Percentiles rank a stretch among this genome's conserved stretches.
These are phyloP conservation scores for Persicaria tinctoria DNA, from an alignment of 148 eudicot genomes.

Conservation along the genomic window DNA sequence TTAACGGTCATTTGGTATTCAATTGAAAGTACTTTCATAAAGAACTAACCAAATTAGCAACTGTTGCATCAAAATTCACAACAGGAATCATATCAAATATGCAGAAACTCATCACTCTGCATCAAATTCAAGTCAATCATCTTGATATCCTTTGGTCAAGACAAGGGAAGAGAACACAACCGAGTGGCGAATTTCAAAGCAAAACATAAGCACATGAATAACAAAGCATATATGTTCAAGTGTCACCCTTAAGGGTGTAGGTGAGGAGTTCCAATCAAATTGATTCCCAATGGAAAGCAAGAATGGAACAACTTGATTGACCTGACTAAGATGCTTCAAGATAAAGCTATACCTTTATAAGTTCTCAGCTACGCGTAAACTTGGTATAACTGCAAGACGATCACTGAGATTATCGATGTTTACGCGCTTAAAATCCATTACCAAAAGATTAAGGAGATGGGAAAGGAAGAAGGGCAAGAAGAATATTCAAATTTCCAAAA, in stretches of 20 bases:
- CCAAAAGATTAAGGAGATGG: neutral
- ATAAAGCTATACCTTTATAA: neutral
- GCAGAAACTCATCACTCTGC: neutral
- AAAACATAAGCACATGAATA: neutral
- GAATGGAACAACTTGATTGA: neutral
- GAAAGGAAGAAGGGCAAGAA: neutral
- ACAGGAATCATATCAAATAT: neutral
- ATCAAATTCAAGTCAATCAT: neutral
- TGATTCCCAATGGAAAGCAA: neutral
- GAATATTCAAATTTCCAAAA: conserved; percentile 11
- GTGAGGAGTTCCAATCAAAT: neutral
- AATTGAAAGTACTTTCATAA: no score
- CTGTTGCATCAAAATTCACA: neutral
- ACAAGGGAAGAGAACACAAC: neutral
- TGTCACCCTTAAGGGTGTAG: conserved; percentile 9
- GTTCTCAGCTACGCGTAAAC: neutral
- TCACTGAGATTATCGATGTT: neutral
- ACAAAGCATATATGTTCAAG: neutral
- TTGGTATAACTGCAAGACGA: neutral
- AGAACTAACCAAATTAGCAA: no score
- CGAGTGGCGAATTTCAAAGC: neutral
- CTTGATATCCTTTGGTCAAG: conserved; percentile 5
- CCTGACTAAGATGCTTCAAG: neutral
- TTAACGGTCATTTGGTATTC: conserved; percentile 15
- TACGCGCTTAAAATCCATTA: neutral